Base-by-base conservation (phyloP, 768 basidiomycete genomes). In the Amanita subjunquillea region DNA sequence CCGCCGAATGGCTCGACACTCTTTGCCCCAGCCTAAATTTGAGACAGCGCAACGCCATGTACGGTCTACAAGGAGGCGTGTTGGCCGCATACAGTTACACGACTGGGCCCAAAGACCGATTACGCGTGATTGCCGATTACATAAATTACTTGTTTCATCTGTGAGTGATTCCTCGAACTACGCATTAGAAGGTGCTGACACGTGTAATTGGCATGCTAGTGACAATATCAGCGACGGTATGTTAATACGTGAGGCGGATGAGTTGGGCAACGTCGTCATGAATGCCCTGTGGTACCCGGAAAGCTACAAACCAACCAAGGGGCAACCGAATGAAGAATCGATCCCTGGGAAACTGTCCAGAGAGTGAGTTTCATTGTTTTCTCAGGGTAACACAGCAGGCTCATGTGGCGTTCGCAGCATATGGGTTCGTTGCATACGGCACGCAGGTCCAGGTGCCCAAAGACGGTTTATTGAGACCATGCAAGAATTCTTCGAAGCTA, bases 171-270 rank as follows among this genome's bases (percentile, higher is more conserved):
- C 41, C 4, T 51, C 55, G 52, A 48, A 29, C 48, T 49, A 53
- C 47, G 53, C 46, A 55, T 39, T 29, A 51, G 56, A 50, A 30
- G 32, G 50, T 40, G 54, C 52, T 53, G 53, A 42, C 54, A 51
- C 52, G 55, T 39, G 51, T 53, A 50, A 20, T 30, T 55, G 48
- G 22, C 54, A 44, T 56, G 51, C 27, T 56, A 76, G 75, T 36
- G 87, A 90, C 62, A 81, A 90, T 62, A 77, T 89, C 62, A 85
- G 83, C 60, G 86, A 89, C 60, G 83, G 84, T 49, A 85, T 87
- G 83, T 78, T 83, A 72, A 76, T 77, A 51, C 69, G 74, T 32
- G 78, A 82, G 46, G 80, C 83, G 4, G 72, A 75, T 55, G 69
- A 72, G 15, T 69, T 85, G 51, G 74, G 82, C 29, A 69, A 82